Percentiles rank a stretch among this genome's conserved stretches.
Conservation (phyloP, 805 yeast genomes). For the Saturnispora gosingensis region DNA sequence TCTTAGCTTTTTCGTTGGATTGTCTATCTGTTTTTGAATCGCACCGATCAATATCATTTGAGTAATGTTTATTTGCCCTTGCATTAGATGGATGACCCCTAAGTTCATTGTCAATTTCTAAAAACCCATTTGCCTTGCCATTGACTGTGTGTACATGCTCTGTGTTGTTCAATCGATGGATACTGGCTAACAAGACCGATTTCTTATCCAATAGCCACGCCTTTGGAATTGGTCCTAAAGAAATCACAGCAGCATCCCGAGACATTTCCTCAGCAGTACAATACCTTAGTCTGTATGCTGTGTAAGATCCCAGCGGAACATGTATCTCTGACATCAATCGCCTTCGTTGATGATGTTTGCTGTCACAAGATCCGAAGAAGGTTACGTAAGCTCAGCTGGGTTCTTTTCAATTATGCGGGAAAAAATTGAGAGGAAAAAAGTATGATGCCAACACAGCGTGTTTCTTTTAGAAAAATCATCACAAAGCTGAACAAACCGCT, state of each 20-base stretch:
- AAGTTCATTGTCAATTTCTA: neutral
- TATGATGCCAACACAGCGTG: neutral
- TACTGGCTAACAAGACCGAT: conserved; percentile 8
- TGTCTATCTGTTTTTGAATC: neutral
- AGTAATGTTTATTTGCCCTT: neutral
- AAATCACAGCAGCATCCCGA: conserved; percentile 35
- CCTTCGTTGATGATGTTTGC: neutral
- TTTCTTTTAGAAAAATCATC: neutral
- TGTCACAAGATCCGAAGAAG: neutral
- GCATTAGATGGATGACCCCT: neutral
- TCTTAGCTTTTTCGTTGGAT: neutral
- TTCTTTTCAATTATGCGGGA: neutral
- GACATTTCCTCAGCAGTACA: conserved; percentile 41
- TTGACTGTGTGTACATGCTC: neutral
- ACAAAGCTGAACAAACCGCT: neutral
- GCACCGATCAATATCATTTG: neutral
- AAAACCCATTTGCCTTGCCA: neutral
- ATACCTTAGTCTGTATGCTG: conserved; percentile 50
- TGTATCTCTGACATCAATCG: neutral
- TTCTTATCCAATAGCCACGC: conserved; percentile 39
- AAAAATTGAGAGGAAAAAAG: neutral
- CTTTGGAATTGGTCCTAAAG: conserved; percentile 52
- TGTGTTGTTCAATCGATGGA: conserved; percentile 4
- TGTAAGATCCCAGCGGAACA: conserved; percentile 46
- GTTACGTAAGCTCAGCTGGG: neutral